These are phyloP conservation scores for Colletotrichum chrysophilum DNA, from an alignment of 2,329 filamentous ascomycete species.

Conservation along the genomic window DNA sequence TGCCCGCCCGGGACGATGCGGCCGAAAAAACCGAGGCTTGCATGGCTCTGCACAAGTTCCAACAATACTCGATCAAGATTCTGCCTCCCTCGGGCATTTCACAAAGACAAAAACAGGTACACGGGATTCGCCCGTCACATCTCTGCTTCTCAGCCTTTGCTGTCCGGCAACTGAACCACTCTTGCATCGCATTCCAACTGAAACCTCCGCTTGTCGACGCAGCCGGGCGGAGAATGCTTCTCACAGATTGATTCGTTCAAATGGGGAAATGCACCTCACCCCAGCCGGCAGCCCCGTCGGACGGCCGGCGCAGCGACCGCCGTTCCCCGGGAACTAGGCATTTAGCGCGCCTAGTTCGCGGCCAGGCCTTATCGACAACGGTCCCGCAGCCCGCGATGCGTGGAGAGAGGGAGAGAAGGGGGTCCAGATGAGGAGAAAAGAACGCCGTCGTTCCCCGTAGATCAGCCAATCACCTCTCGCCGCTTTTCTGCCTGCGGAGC, in stretches of 20 bases:
- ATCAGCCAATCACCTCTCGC: neutral
- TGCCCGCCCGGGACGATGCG: neutral
- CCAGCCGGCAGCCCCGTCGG: neutral
- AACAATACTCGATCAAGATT: neutral
- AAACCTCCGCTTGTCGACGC: neutral
- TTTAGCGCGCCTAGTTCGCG: neutral
- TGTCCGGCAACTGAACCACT: neutral
- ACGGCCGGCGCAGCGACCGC: neutral
- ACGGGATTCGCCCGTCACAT: neutral
- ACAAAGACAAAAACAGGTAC: neutral
- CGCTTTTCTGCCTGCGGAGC: neutral
- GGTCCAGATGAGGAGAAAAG: slow-evolving; percentile 2
- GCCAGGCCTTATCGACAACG: neutral
- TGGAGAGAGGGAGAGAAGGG: neutral
- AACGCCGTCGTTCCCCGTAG: neutral
- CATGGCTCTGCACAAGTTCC: neutral
- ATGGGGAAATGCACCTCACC: neutral
- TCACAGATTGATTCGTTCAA: neutral
- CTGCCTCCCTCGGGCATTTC: neutral
- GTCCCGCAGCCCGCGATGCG: neutral
- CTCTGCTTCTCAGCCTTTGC: neutral
- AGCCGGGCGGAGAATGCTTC: neutral
- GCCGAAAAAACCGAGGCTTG: neutral
- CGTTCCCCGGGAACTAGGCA: slow-evolving; percentile 3
- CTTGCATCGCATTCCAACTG: neutral